A percentile compares a stretch with the other conserved stretches of the same genome.
Evolutionary conservation across 352 stramenopile species (phyloP).

Genomic region (Pythium guiyangense): DNA sequence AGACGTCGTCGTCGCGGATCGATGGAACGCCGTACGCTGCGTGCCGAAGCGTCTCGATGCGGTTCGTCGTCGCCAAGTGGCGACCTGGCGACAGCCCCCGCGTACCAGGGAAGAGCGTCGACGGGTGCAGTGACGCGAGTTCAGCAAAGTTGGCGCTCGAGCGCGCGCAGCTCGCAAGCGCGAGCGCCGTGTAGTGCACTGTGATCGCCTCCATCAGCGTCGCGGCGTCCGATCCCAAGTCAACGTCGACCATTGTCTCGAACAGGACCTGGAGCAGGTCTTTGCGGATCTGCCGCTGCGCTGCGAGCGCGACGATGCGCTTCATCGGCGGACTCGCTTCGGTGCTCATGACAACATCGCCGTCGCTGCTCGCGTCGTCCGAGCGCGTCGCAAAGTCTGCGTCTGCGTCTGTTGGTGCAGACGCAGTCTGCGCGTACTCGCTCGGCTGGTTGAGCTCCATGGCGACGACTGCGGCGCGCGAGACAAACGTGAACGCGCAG

Average conservation of each 20-base stretch:
- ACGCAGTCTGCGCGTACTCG: constrained; percentile 1
- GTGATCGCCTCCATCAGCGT: constrained; percentile 52
- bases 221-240: constrained; percentile 55
- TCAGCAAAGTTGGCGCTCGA: constrained; percentile 60
- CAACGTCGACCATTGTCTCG: constrained; percentile 69
- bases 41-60: constrained; percentile 74
- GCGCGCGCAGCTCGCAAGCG: constrained; percentile 45
- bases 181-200: constrained; percentile 46
- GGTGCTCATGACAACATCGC: constrained; percentile 7
- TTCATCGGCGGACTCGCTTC: constrained; percentile 22
- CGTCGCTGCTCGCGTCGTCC: constrained; percentile 13
- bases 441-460: constrained; percentile 34
- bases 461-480: constrained; percentile 45
- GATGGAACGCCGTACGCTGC: constrained; percentile 61
- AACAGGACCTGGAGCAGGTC: constrained; percentile 62
- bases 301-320: constrained; percentile 47
- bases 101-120: constrained; percentile 65
- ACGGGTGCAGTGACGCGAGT: constrained; percentile 69
- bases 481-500: constrained; percentile 70
- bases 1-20: constrained; percentile 43
- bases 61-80: constrained; percentile 72
- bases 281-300: constrained; percentile 38
- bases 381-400: constrained; percentile 2
- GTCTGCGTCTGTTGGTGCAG: background rate
- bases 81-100: constrained; percentile 72